Base-by-base conservation (phyloP, 2,329 filamentous ascomycete species). In the Dactylella cylindrospora region DNA sequence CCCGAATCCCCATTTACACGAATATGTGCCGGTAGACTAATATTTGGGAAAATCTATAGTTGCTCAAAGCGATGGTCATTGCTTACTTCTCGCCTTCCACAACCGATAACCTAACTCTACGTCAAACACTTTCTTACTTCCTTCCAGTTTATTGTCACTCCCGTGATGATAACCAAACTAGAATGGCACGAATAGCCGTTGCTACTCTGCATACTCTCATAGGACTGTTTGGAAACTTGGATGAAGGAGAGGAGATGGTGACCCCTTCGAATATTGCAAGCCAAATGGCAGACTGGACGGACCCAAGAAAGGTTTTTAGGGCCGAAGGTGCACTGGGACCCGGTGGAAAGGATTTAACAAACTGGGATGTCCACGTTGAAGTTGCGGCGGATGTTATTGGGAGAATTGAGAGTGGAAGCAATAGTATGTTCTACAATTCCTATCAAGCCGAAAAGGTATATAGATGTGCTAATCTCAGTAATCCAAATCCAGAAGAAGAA, bases 111-210 rank as follows among this genome's bases (percentile, higher is more conserved):
- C 85, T 91, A 67, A 84, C 84, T 6, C 83, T 96, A 5, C 79
- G 90, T 17, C 91, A 97, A 73, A 85, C 88, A 0, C 78, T 97
- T 49, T 89, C 88, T 66, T 97, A 97, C 73, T 96, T 96, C 78
- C 76, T 97, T 28, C 91, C 91, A 0, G 90, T 96, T 0, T 97
- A 94, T 75, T 93, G 88, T 72, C 95, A 91, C 73, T 90, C 86
- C 5, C 81, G 88, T 2, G 73, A 84, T 3, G 85, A 88, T 65
- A 95, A 96, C 69, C 90, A 93, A 65, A 80, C 85, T 22, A 79
- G 89, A 26, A 90, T 97, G 86, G 82, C 62, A 5, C 75, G 77
- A 13, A 80, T 96, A 15, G 81, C 86, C 0, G 80, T 91, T 1
- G 81, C 85, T 20, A 83, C 89, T 0, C 76, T 97, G 7, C 84